Evolutionary conservation across 2,329 filamentous ascomycete species (phyloP), one percentile per base, ranked within the genome.

Genomic region (Cercospora canescens): DNA sequence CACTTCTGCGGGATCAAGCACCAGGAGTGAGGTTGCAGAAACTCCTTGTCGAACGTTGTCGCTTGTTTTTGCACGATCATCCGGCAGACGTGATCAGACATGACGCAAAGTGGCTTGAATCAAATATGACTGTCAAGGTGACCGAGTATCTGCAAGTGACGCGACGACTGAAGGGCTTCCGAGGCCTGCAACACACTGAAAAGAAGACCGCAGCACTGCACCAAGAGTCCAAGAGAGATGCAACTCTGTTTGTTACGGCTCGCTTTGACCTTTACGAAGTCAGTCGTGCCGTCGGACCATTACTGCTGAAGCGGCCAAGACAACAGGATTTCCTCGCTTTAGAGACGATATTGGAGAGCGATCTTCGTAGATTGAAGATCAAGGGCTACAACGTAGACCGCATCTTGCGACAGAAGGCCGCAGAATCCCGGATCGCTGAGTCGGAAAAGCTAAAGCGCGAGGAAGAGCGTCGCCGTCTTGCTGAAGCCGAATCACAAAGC

Each of bases 371-470:
- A 60, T 81, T 99, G 45, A 89, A 92, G 73, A 88, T 89, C 67
- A 92, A 95, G 69, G 95, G 95, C 1, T 98, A 97, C 83, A 98
- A 99, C 71, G 95, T 99, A 41, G 93, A 97, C 75, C 90, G 95
- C 3, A 98, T 99, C 68, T 84, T 99, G 24, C 88, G 92, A 39
- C 90, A 90, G 62, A 96, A 96, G 80, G 93, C 91, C 21, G 91
- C 92, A 2, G 93, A 98, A 78, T 92, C 92, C 6, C 88, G 92
- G 60, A 89, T 98, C 70, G 93, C 93, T 0, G 94, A 97, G 75
- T 91, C 91, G 73, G 89, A 93, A 76, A 87, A 91, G 57, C 89
- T 90, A 74, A 86, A 87, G 74, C 85, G 84, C 35, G 85, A 87
- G 64, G 86, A 90, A 71, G 86, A 86, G 69, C 80, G 82, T 68